Conservation (phyloP, 345 rosid genomes). For the Gossypium turneri region DNA sequence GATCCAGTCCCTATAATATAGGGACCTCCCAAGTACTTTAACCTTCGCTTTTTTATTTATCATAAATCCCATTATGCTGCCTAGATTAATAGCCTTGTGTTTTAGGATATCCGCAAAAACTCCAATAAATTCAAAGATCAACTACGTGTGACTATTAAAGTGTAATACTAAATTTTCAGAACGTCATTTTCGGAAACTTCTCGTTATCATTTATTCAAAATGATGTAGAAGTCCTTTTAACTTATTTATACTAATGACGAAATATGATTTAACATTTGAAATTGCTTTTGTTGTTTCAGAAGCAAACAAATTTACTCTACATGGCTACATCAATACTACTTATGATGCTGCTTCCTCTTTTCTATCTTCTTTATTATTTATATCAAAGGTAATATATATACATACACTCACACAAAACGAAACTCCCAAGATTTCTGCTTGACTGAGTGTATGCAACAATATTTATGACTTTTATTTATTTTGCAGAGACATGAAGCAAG, state of each 20-base stretch:
- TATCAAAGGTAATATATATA: conserved; percentile 51
- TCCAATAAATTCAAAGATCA: neutral
- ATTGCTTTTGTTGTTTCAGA: conserved; percentile 42
- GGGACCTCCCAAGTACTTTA: too few species aligned
- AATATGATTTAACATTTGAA: neutral
- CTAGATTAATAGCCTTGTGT: neutral
- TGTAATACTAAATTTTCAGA: neutral
- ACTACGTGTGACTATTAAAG: neutral
- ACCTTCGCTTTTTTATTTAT: neutral
- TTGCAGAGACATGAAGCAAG: conserved; percentile 64
- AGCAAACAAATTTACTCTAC: conserved; percentile 59
- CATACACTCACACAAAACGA: neutral
- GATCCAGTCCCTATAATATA: too few species aligned
- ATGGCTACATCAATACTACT: conserved; percentile 72
- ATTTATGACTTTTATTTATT: conserved; percentile 13
- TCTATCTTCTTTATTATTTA: conserved; percentile 72
- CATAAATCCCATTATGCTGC: neutral
- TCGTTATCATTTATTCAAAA: neutral
- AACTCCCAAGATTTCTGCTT: neutral
- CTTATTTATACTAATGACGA: neutral
- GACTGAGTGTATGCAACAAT: conserved; percentile 16
- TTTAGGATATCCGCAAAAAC: neutral
- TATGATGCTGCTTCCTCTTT: conserved; percentile 82
- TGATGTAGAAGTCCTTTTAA: neutral
- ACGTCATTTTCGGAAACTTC: neutral